Evolutionary conservation across 2,329 filamentous ascomycete species (phyloP).

Genomic region (Aspergillus sojae): DNA sequence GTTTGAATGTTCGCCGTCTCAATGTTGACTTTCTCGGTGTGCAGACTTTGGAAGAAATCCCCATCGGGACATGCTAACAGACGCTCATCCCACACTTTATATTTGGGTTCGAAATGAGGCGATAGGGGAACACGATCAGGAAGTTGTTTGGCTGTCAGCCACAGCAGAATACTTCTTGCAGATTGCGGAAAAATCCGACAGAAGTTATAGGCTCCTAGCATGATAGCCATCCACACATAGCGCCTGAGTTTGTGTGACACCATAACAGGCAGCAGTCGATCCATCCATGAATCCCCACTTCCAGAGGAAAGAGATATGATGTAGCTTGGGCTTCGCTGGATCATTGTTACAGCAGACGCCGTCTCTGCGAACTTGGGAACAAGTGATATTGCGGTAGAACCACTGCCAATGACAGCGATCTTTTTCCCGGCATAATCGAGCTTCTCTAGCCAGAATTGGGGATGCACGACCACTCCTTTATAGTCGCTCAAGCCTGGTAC

Average conservation of each 20-base stretch:
- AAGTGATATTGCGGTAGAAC: not conserved
- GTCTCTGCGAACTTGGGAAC: not conserved
- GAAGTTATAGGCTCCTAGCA: not conserved
- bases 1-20: conserved; percentile 51
- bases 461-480: no score
- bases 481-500: no score
- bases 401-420: not conserved
- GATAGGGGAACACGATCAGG: no score
- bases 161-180: not conserved
- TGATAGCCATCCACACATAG: not conserved
- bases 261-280: not conserved
- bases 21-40: conserved; percentile 18
- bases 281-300: not conserved
- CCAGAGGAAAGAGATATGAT: not conserved
- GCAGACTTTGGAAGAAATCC: conserved; percentile 56
- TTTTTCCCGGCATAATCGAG: not conserved
- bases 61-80: conserved; percentile 65
- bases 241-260: not conserved
- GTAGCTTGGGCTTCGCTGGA: not conserved
- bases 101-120: conserved; percentile 63
- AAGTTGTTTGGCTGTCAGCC: not conserved
- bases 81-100: conserved; percentile 70
- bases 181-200: not conserved
- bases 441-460: not conserved
- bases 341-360: not conserved